Evolutionary conservation across 345 rosid species (phyloP).

Genomic region (Toxicodendron radicans): DNA sequence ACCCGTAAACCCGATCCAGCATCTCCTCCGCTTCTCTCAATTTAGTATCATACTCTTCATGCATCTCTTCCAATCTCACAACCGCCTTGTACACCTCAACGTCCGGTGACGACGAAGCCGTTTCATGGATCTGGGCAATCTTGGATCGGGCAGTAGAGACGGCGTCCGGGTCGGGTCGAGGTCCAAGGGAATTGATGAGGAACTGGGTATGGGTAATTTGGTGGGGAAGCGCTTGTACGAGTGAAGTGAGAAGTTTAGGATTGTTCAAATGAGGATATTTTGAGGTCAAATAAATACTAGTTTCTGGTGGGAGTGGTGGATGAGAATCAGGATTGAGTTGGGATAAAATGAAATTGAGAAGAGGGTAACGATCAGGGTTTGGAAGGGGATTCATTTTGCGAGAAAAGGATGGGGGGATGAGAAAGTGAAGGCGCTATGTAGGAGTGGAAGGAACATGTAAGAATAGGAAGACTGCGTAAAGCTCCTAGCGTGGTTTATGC

Average conservation of each 20-base stretch:
- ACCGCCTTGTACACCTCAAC: slow-evolving; percentile 47
- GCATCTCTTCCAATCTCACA: slow-evolving; percentile 67
- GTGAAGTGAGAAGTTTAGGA: slow-evolving; percentile 43
- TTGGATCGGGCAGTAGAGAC: slow-evolving; percentile 61
- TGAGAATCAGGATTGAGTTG: slow-evolving; percentile 35
- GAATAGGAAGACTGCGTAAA: neutral
- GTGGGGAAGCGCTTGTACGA: slow-evolving; percentile 54
- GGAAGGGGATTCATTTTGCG: slow-evolving; percentile 28
- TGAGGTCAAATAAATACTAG: slow-evolving; percentile 31
- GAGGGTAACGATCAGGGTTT: slow-evolving; percentile 48
- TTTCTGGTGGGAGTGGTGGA: slow-evolving; percentile 41
- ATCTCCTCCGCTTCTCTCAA: slow-evolving; percentile 66
- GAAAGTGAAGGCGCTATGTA: neutral
- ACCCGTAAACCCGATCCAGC: slow-evolving; percentile 52
- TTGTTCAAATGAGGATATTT: slow-evolving; percentile 50
- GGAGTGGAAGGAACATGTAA: neutral
- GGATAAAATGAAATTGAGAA: slow-evolving; percentile 62
- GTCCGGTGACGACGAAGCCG: slow-evolving; percentile 49
- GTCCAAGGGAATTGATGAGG: slow-evolving; percentile 66
- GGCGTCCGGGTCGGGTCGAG: slow-evolving; percentile 68
- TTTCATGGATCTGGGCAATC: slow-evolving; percentile 53
- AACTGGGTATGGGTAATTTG: slow-evolving; percentile 49
- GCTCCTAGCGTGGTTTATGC: too few species aligned
- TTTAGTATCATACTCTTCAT: slow-evolving; percentile 56
- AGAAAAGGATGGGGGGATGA: neutral